Conservation (phyloP, 352 stramenopile genomes). For the Blastocystis sp. region DNA sequence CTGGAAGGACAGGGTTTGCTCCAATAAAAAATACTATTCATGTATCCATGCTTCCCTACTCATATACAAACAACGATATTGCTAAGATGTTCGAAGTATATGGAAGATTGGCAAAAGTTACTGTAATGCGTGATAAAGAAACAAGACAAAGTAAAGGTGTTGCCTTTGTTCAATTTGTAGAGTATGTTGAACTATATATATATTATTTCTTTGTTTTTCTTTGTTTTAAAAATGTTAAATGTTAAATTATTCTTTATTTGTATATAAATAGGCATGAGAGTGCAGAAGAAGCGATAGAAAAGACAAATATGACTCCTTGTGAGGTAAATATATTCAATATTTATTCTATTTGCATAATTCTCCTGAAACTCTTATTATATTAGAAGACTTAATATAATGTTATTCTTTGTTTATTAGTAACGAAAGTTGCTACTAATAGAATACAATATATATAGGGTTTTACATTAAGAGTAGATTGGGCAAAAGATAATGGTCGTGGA, state of each 20-base stretch:
- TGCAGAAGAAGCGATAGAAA: slow-evolving; percentile 23
- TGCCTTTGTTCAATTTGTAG: slow-evolving; percentile 61
- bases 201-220: too few species aligned
- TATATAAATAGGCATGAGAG: slow-evolving; percentile 3
- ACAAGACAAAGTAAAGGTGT: slow-evolving; percentile 56
- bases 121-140: slow-evolving; percentile 55
- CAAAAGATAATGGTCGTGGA: slow-evolving; percentile 58
- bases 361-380: too few species aligned
- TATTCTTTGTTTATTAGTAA: too few species aligned
- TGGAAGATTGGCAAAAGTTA: slow-evolving; percentile 52
- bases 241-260: slow-evolving; percentile 43
- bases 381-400: too few species aligned
- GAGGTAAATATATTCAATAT: slow-evolving; percentile 14
- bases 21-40: slow-evolving; percentile 49
- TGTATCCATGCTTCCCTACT: slow-evolving; percentile 63
- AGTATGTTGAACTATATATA: too few species aligned
- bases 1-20: slow-evolving; percentile 27
- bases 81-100: slow-evolving; percentile 58
- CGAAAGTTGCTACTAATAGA: too few species aligned
- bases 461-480: slow-evolving; percentile 51
- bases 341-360: too few species aligned
- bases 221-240: too few species aligned
- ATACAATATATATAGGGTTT: slow-evolving; percentile 51
- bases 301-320: slow-evolving; percentile 21
- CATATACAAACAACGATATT: slow-evolving; percentile 63